These are phyloP conservation scores for Pholiota molesta DNA, from an alignment of 768 basidiomycete species.

Conservation along the genomic window DNA sequence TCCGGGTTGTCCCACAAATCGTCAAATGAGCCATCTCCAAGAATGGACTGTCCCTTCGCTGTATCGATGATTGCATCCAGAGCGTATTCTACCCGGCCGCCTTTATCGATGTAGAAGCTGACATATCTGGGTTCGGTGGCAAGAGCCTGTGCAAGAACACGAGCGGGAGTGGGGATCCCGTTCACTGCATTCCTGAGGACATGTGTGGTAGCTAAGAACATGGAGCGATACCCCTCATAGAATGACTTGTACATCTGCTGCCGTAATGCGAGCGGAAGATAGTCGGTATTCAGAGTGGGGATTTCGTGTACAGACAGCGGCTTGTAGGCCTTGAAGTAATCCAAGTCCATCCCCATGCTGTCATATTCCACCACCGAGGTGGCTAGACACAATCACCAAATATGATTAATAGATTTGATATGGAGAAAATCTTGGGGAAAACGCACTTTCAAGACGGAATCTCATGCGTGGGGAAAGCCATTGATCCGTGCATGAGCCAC, in stretches of 20 bases:
- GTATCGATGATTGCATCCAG: constrained; percentile 15
- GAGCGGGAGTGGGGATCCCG: neutral
- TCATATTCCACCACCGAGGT: neutral
- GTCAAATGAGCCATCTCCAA: constrained; percentile 15
- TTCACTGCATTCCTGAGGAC: neutral
- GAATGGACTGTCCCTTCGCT: constrained; percentile 14
- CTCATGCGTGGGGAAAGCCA: constrained; percentile 24
- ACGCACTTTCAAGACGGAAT: neutral
- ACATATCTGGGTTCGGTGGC: neutral
- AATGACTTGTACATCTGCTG: neutral
- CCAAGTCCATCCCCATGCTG: neutral
- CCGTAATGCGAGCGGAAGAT: neutral
- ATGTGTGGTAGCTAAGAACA: neutral
- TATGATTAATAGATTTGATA: neutral
- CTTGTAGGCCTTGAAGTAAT: neutral
- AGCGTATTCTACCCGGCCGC: constrained; percentile 18
- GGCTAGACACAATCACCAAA: neutral
- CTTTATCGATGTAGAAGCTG: constrained; percentile 9
- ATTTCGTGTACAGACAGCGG: neutral
- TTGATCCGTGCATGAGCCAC: constrained; percentile 22
- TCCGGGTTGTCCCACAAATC: constrained; percentile 11
- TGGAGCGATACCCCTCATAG: neutral
- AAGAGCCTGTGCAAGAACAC: neutral
- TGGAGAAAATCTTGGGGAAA: neutral
- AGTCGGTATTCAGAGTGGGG: neutral